These are phyloP conservation scores for Monosporascus sp. DNA, from an alignment of 2,329 filamentous ascomycete genomes.

Conservation along the genomic window DNA sequence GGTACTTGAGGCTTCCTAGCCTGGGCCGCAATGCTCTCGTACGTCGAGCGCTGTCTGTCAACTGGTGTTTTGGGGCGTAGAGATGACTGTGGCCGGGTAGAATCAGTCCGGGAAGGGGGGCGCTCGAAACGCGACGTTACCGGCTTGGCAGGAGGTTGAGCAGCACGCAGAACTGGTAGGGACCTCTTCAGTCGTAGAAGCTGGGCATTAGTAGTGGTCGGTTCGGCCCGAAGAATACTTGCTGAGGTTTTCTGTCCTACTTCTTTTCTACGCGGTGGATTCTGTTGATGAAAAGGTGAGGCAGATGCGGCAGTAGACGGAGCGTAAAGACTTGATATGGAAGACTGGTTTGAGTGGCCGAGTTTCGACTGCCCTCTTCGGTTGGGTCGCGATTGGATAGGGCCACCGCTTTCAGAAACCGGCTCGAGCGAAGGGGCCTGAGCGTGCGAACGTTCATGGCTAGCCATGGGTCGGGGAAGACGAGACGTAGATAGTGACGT, in stretches of 20 bases:
- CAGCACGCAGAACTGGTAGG: slow-evolving; percentile 52
- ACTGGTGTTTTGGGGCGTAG: slow-evolving; percentile 67
- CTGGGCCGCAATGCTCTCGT: slow-evolving; percentile 48
- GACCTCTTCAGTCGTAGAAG: slow-evolving; percentile 62
- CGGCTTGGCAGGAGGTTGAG: slow-evolving; percentile 48
- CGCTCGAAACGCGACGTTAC: slow-evolving; percentile 45
- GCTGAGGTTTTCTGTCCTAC: slow-evolving; percentile 50
- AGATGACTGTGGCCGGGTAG: slow-evolving; percentile 43
- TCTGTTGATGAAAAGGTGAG: slow-evolving; percentile 44
- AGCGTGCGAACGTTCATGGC: slow-evolving; percentile 61
- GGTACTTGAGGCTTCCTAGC: slow-evolving; percentile 59
- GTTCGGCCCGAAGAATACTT: slow-evolving; percentile 50
- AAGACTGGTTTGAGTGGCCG: slow-evolving; percentile 65
- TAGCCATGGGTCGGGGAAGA: slow-evolving; percentile 67
- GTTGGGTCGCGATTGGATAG: slow-evolving; percentile 50
- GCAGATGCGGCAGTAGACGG: slow-evolving; percentile 54
- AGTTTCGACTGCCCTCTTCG: slow-evolving; percentile 63
- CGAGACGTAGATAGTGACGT: slow-evolving; percentile 52
- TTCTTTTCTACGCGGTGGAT: slow-evolving; percentile 57
- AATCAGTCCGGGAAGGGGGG: slow-evolving; percentile 54
- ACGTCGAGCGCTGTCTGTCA: slow-evolving; percentile 49
- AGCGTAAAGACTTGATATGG: slow-evolving; percentile 57
- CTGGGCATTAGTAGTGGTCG: slow-evolving; percentile 62
- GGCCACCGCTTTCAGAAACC: slow-evolving; percentile 82
- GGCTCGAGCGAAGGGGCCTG: slow-evolving; percentile 74